Percentiles rank a stretch among this genome's conserved stretches.
phyloP scores from a whole-genome alignment of 805 yeast genomes.

The Wickerhamiella nectarea region DNA sequence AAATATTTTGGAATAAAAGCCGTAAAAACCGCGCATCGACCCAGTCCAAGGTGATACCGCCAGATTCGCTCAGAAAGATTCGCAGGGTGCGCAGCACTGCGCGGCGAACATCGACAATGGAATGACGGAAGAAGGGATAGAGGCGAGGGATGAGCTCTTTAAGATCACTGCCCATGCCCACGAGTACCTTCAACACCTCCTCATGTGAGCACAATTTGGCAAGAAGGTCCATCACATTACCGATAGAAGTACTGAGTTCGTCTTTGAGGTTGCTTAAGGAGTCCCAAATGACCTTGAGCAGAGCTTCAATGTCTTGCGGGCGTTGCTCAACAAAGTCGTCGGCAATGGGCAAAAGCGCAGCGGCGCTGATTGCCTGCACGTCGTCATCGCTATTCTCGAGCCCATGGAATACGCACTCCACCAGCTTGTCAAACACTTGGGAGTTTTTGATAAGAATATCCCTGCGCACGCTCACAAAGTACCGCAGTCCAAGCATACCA shows the following conservation, averaged over 20 bases:
- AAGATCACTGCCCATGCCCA: conserved; percentile 40
- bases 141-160: conserved; percentile 69
- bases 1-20: conserved; percentile 68
- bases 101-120: conserved; percentile 78
- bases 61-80: conserved; percentile 47
- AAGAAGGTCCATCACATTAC: conserved; percentile 87
- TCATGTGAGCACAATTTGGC: conserved; percentile 76
- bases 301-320: conserved; percentile 32
- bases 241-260: conserved; percentile 87
- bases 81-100: conserved; percentile 70
- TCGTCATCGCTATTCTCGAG: conserved; percentile 64
- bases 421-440: conserved; percentile 52
- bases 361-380: conserved; percentile 93
- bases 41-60: conserved; percentile 45
- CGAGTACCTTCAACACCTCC: conserved; percentile 61
- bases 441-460: conserved; percentile 52
- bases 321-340: conserved; percentile 65
- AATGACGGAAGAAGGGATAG: conserved; percentile 86
- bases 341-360: conserved; percentile 82
- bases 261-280: conserved; percentile 74
- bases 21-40: conserved; percentile 60
- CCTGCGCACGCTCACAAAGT: conserved; percentile 79
- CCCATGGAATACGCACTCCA: conserved; percentile 78
- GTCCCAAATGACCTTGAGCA: conserved; percentile 72
- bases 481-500: conserved; percentile 85